Base-by-base conservation (phyloP, 208 protist species). In the Leishmania aethiopica region DNA sequence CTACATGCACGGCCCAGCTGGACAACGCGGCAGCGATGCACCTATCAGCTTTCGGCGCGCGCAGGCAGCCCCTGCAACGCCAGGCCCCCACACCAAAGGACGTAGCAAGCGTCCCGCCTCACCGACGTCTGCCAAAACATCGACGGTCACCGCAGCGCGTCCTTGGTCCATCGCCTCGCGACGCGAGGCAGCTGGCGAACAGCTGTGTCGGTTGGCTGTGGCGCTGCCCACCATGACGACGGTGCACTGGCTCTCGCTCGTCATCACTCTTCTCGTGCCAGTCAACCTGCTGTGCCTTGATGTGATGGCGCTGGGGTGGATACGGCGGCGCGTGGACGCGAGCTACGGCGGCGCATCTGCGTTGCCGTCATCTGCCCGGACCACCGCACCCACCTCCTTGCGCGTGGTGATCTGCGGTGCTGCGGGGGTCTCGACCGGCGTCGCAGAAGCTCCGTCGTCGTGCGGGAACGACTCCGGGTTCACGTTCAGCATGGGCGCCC, bases 251-350 rank as follows among this genome's bases (percentile, higher is more conserved):
- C 85, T 88, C 32, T 85, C 85, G 1, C 81, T 88, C 37, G 28
- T 85, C 55, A 79, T 88, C 66, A 75, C 74, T 8, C 62, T 85
- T 13, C 78, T 88, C 17, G 47, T 88, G 1, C 81, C 74, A 1
- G 32, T 85, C 25, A 84, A 88, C 81, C n/a, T 88, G 1, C 25
- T 88, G 28, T 81, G 80, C 40, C 25, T 88, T 0, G 85, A 88
- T 45, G n/a, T 85, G 42, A 80, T 85, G 69, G 80, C 75, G 1
- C 53, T 88, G 2, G 37, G 42, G 57, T 85, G 73, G 76, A 81
- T 85, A 17, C 40, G 71, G 25, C 47, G 75, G 2, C 70, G 55
- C 25, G 83, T 86, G 8, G 83, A 86, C 40, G 42, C 25, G 1
- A 40, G 75, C 13, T 86, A 86, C 53, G 42, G 59, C 28, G 51